Base-by-base conservation (phyloP, 148 eudicot species). In the Camellia granthamiana region DNA sequence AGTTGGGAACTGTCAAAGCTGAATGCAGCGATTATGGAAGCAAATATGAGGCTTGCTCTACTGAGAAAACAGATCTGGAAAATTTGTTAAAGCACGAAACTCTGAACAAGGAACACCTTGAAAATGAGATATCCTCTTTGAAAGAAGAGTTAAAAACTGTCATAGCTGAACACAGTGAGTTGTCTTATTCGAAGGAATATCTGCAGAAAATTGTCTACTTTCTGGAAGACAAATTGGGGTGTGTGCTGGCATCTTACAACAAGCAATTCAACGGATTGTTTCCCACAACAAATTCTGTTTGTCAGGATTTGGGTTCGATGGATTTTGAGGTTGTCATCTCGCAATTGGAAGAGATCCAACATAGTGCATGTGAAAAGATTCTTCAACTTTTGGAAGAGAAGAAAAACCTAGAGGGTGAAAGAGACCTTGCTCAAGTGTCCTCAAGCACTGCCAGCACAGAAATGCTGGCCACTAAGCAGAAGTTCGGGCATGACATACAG, bases 321-420 rank as follows among this genome's bases (percentile, higher is more conserved):
- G 77, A 78, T 79, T 42, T 88, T 19, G 54, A 38, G 73, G 86
- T 74, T 82, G 80, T 79, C 44, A 56, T 87, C 49, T 64, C 81
- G 75, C 82, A 72, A 66, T 81, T 94, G 72, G 97, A 90, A 86
- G 88, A 89, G 66, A 77, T 86, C 82, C 95, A 92, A 76, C 68
- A 52, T 51, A 81, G 63, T 78, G 83, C 85, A 21, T 81, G 74
- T 69, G 71, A 62, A 75, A 88, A 78, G 79, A 85, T 82, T 63
- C 78, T 64, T 72, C 79, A 84, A 74, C 86, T 92, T 61, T 67
- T 73, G 80, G 86, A 89, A 79, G 98, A 91, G 85, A 92, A 92
- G 80, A 80, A 81, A 83, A 81, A 62, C 65, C 78, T 89, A 5
- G 84, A 85, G 75, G 81, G 73, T 63, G 93, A 95, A 79, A 88